Base-by-base conservation (phyloP, 2,329 filamentous ascomycete species). In the Curvularia sp. region DNA sequence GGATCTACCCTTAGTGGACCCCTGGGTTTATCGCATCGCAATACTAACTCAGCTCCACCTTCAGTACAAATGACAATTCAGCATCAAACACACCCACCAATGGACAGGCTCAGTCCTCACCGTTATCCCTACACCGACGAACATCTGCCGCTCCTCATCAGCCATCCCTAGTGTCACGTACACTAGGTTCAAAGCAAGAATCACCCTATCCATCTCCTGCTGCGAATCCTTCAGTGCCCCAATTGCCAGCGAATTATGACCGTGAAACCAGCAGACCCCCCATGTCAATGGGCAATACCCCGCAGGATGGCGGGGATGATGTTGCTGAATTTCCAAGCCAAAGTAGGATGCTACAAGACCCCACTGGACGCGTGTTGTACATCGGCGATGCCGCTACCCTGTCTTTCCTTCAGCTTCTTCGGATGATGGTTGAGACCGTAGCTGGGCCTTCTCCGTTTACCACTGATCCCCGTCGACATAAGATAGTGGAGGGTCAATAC, bases 311-410 rank as follows among this genome's bases (percentile, higher is more conserved):
- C 2, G 75, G 78, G 34, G 84, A 84, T 38, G 84, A 87, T 60
- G 85, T 87, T 66, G 81, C 84, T 3, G 80, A 83, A 25, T 78
- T 87, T 25, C 82, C 83, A 60, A 81, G 82, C 9, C 80, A 84
- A 59, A 81, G 81, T 28, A 79, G 85, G 60, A 86, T 89, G 83
- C 75, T 89, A 38, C 81, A 85, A 64, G 86, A 89, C 67, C 81
- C 81, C 10, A 85, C 81, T 0, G 85, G 85, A 9, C 80, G 84
- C 64, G 75, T 87, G 32, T 77, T 86, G 23, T 88, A 87, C 60
- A 80, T 88, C 59, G 86, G 87, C n/a, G 84, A 88, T 62, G 86
- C 87, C 1, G 85, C 86, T 0, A 85, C 84, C 0, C 76, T 88
- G 5, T 86, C 86, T 0, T 88, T 85, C 64, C 76, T 89, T 3